These are phyloP conservation scores for Kodamaea anthophila DNA, from an alignment of 1,139 yeast species.

Conservation along the genomic window DNA sequence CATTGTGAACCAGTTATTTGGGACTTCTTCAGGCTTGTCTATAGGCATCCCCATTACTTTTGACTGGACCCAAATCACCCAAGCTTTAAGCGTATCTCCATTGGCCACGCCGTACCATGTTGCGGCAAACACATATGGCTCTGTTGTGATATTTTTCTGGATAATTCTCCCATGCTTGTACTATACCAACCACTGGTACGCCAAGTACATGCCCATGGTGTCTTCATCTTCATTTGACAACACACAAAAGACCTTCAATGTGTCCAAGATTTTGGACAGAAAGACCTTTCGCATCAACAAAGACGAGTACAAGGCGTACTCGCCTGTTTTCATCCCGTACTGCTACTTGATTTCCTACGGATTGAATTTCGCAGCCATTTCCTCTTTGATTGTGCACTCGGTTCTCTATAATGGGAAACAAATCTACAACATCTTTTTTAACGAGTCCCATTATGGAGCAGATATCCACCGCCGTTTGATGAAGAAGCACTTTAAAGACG, in stretches of 20 bases:
- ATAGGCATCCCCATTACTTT: slow-evolving; percentile 45
- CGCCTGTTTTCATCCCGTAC: slow-evolving; percentile 32
- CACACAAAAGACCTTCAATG: slow-evolving; percentile 38
- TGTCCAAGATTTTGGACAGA: slow-evolving; percentile 18
- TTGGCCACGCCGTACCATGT: slow-evolving; percentile 62
- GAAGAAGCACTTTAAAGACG: slow-evolving; percentile 41
- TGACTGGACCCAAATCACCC: slow-evolving; percentile 40
- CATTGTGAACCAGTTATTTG: slow-evolving; percentile 56
- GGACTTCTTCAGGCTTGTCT: slow-evolving; percentile 57
- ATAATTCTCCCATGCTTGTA: slow-evolving; percentile 35
- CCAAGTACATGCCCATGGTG: slow-evolving; percentile 46
- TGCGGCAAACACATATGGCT: slow-evolving; percentile 39
- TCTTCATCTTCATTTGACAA: slow-evolving; percentile 39
- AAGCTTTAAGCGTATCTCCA: slow-evolving; percentile 57
- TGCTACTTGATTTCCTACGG: slow-evolving; percentile 31
- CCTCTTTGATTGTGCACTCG: slow-evolving; percentile 33
- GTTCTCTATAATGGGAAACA: slow-evolving; percentile 34
- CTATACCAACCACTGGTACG: slow-evolving; percentile 44
- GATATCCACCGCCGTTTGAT: slow-evolving; percentile 37
- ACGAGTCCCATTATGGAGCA: slow-evolving; percentile 20
- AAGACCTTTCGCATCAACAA: slow-evolving; percentile 13
- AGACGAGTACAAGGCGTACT: slow-evolving; percentile 23
- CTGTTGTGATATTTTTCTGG: slow-evolving; percentile 33
- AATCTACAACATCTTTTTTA: slow-evolving; percentile 22
- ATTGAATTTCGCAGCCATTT: slow-evolving; percentile 35